Evolutionary conservation across 2,329 filamentous ascomycete genomes (phyloP).

Genomic region (Cladorrhinum sp.): DNA sequence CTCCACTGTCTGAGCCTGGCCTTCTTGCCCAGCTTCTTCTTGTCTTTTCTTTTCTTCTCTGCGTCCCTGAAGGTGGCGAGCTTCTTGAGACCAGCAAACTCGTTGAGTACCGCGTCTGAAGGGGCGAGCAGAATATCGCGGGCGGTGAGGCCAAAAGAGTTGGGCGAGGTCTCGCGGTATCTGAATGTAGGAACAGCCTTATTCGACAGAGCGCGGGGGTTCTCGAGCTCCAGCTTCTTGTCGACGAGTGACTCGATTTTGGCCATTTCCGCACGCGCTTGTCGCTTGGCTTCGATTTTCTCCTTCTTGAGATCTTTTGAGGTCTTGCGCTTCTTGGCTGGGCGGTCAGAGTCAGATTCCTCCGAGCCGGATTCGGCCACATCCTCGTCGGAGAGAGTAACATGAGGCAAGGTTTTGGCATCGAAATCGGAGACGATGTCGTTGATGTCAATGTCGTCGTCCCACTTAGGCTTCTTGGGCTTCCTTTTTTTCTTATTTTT

Average conservation of each 20-base stretch:
- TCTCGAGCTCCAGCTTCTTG: slow-evolving; percentile 70
- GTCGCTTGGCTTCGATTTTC: slow-evolving; percentile 59
- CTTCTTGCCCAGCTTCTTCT: slow-evolving; percentile 89
- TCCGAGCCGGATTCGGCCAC: slow-evolving; percentile 35
- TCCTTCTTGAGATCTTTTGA: slow-evolving; percentile 59
- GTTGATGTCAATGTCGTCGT: slow-evolving; percentile 96
- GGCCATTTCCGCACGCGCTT: slow-evolving; percentile 74
- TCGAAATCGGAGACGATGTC: slow-evolving; percentile 86
- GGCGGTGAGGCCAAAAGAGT: slow-evolving; percentile 82
- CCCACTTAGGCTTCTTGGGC: slow-evolving; percentile 83
- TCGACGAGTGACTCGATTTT: slow-evolving; percentile 86
- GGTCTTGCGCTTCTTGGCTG: slow-evolving; percentile 58
- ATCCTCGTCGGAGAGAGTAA: slow-evolving; percentile 56
- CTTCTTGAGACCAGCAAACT: slow-evolving; percentile 92
- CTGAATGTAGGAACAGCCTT: slow-evolving; percentile 59
- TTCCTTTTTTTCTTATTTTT: slow-evolving; percentile 63
- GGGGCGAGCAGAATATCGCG: slow-evolving; percentile 88
- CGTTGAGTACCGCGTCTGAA: slow-evolving; percentile 79
- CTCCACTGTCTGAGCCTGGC: slow-evolving; percentile 85
- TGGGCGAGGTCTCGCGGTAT: slow-evolving; percentile 91
- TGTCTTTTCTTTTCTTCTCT: slow-evolving; percentile 85
- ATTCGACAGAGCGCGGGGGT: slow-evolving; percentile 55
- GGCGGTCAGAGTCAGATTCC: slow-evolving; percentile 35
- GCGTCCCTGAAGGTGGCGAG: slow-evolving; percentile 83
- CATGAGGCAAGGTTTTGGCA: slow-evolving; percentile 54